Evolutionary conservation across 2,329 filamentous ascomycete genomes (phyloP).

Genomic region (Fusarium nisikadoi): DNA sequence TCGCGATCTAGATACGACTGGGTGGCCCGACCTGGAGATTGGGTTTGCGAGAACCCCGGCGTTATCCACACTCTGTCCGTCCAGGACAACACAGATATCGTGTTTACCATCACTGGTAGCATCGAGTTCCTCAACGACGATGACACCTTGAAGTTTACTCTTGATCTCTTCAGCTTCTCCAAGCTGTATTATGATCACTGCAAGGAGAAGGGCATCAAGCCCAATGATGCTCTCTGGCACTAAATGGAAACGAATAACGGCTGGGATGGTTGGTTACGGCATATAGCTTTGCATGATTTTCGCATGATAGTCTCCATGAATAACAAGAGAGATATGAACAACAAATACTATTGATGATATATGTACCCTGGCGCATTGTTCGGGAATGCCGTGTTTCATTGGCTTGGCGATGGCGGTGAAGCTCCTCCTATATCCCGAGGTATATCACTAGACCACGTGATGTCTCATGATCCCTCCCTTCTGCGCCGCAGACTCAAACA

Average conservation of each 20-base stretch:
- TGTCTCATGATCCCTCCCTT: not conserved
- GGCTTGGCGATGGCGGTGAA: not conserved
- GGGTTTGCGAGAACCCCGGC: constrained; percentile 42
- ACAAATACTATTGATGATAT: not conserved
- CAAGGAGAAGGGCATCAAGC: constrained; percentile 30
- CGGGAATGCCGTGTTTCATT: not conserved
- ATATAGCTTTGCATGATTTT: not conserved
- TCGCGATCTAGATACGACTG: constrained; percentile 37
- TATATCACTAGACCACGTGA: not conserved
- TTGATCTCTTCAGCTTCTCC: constrained; percentile 40
- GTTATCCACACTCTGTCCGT: constrained; percentile 40
- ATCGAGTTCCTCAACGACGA: constrained; percentile 44
- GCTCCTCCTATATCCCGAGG: not conserved
- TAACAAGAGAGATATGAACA: not conserved
- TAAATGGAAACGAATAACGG: constrained; percentile 1
- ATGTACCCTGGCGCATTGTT: not conserved
- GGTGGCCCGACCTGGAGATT: constrained; percentile 41
- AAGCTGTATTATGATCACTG: constrained; percentile 35
- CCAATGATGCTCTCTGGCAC: constrained; percentile 28
- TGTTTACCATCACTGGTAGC: constrained; percentile 41
- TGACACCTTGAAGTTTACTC: constrained; percentile 35
- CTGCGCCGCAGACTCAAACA: not conserved
- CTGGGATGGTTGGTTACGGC: not conserved
- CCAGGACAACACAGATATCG: constrained; percentile 38
- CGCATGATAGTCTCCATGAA: not conserved